A percentile compares a stretch with the other conserved stretches of the same genome.
These are phyloP conservation scores for Picochlorum sp. DNA, from an alignment of 139 green algal species.

Conservation along the genomic window DNA sequence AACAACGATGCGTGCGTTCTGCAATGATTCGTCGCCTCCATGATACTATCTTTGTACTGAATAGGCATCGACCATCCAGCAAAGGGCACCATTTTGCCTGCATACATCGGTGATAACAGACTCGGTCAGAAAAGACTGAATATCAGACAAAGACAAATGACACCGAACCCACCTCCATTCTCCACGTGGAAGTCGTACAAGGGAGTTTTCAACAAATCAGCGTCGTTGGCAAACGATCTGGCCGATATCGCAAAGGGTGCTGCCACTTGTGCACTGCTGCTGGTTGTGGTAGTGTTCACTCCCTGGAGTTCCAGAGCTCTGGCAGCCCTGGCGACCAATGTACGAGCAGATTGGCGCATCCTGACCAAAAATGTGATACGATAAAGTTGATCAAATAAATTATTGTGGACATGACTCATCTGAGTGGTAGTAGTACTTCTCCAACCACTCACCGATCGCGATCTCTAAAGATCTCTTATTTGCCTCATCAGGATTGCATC, in stretches of 20 bases:
- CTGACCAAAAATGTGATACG: too few species aligned
- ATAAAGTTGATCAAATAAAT: too few species aligned
- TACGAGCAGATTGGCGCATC: too few species aligned
- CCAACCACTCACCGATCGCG: too few species aligned
- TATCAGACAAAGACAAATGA: background rate
- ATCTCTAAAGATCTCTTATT: too few species aligned
- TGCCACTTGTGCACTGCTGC: background rate
- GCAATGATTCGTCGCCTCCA: slow-evolving; percentile 88
- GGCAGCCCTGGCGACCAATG: too few species aligned
- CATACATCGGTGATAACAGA: background rate
- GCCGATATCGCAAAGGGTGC: slow-evolving; percentile 3
- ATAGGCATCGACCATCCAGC: slow-evolving; percentile 97
- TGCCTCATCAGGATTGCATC: too few species aligned
- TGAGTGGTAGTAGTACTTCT: too few species aligned
- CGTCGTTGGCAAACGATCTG: slow-evolving; percentile 51
- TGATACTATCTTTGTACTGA: slow-evolving; percentile 97
- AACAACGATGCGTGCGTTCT: slow-evolving; percentile 81
- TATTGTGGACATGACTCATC: too few species aligned
- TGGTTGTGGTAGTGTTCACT: background rate
- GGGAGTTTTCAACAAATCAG: slow-evolving; percentile 68
- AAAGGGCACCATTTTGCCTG: slow-evolving; percentile 97
- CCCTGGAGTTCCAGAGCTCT: background rate
- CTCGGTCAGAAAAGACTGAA: background rate
- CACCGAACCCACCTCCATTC: slow-evolving; percentile 50
- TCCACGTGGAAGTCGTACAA: slow-evolving; percentile 88